Percentiles rank a stretch among this genome's conserved stretches.
phyloP scores from a whole-genome alignment of 2,329 filamentous ascomycete species.

The Ophiognomonia clavigignenti-juglandacearum region DNA sequence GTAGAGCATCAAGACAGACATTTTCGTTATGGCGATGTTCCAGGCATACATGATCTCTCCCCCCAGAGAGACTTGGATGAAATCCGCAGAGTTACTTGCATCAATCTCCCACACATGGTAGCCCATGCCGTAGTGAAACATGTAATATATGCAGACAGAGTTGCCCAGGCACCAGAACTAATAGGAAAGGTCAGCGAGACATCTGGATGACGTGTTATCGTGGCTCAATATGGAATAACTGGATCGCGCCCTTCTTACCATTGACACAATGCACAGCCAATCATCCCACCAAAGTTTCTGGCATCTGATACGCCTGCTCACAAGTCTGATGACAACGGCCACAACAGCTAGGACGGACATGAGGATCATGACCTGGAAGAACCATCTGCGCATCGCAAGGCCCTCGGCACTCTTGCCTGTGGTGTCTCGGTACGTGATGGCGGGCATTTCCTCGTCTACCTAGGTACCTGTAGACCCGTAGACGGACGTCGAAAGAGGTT shows the following conservation, averaged over 20 bases:
- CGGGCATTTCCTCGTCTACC: too few species aligned
- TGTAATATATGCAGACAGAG: conserved; percentile 42
- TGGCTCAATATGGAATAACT: background rate
- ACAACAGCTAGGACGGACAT: conserved; percentile 20
- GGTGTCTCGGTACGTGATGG: too few species aligned
- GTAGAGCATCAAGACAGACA: conserved; percentile 48
- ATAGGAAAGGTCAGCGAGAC: background rate
- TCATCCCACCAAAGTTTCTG: conserved; percentile 47
- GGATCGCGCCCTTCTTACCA: conserved; percentile 28
- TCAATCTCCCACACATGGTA: conserved; percentile 37
- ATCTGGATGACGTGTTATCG: too few species aligned
- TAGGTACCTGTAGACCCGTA: too few species aligned
- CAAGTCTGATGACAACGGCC: conserved; percentile 33
- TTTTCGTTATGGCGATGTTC: conserved; percentile 43
- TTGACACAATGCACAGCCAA: conserved; percentile 42
- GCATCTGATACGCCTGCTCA: conserved; percentile 35
- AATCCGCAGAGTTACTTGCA: conserved; percentile 29
- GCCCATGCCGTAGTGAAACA: conserved; percentile 42
- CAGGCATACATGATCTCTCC: conserved; percentile 43
- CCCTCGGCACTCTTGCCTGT: too few species aligned
- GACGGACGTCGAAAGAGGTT: too few species aligned
- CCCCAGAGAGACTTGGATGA: conserved; percentile 42
- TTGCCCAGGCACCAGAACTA: conserved; percentile 37
- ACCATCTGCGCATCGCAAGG: background rate
- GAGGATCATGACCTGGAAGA: background rate